Base-by-base conservation (phyloP, 352 stramenopile genomes). In the Globisporangium nagaii region DNA sequence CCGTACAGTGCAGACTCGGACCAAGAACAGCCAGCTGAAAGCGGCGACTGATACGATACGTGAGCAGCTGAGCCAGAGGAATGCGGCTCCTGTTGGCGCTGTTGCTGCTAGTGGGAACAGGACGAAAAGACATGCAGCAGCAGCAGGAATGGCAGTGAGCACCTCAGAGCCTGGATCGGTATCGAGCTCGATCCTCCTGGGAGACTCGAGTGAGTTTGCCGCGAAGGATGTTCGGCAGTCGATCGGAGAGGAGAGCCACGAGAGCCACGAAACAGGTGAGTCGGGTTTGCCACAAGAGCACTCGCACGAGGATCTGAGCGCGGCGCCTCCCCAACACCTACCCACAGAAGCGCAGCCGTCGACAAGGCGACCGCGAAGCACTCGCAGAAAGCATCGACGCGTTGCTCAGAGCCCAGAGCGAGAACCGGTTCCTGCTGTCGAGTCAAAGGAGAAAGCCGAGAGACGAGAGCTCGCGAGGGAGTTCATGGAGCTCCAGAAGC, bases 401-500 rank as follows among this genome's bases (percentile, higher is more conserved):
- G 3, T n/a, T n/a, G n/a, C n/a, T 24, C 5, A 46, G 8, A 42
- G 20, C 17, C 25, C n/a, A 28, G n/a, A 36, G 1, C 30, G 27
- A 31, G 39, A 64, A 35, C 53, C 55, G 39, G 25, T 24, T 19
- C 11, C 28, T 43, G n/a, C n/a, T n/a, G 58, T 56, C 20, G 47
- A 45, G 24, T 28, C n/a, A 30, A 52, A 64, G 30, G 73, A 83
- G 31, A 68, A 56, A 4, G 44, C 67, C 17, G 58, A 87, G 34
- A 58, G 81, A n/a, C 66, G 81, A 47, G 78, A 65, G 24, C 55
- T 86, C 20, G 81, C 74, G 19, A 62, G 81, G 12, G 81, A 88
- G 46, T 88, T 77, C 30, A 89, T 91, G 64, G 44, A 73, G n/a
- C 20, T 84, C 6, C 78, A 91, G 42, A 79, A 83, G 51, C 66